Conservation (phyloP, 768 basidiomycete species). For the Boletus patriciae region DNA sequence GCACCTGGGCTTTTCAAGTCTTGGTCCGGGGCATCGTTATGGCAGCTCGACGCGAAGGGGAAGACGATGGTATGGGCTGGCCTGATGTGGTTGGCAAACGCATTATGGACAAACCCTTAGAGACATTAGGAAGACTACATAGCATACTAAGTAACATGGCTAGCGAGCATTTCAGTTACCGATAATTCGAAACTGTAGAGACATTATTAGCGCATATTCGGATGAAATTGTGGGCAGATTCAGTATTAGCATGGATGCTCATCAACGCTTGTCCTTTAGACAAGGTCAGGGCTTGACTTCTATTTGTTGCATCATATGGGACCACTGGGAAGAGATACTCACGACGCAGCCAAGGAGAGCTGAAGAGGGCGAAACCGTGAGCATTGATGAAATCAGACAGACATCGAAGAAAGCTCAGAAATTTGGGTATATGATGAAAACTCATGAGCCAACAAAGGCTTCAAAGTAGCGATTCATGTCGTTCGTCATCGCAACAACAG, state of each 20-base stretch:
- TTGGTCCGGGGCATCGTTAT: constrained; percentile 34
- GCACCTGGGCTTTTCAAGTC: constrained; percentile 27
- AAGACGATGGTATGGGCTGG: constrained; percentile 43
- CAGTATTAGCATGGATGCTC: constrained; percentile 94
- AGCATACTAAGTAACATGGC: constrained; percentile 1
- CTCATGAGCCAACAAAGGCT: constrained; percentile 62
- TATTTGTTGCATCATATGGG: constrained; percentile 66
- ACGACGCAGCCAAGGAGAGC: constrained; percentile 23
- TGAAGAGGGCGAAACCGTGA: constrained; percentile 7
- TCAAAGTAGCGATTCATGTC: constrained; percentile 88
- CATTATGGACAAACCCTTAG: constrained; percentile 49
- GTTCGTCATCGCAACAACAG: constrained; percentile 54
- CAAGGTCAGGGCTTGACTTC: constrained; percentile 90
- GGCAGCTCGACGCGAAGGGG: constrained; percentile 42
- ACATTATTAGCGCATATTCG: constrained; percentile 21
- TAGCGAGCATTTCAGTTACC: neutral
- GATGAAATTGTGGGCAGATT: constrained; percentile 18
- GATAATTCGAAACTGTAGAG: constrained; percentile 6
- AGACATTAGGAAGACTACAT: neutral
- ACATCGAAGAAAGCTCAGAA: constrained; percentile 56
- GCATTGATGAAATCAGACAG: constrained; percentile 1
- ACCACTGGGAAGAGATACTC: constrained; percentile 29
- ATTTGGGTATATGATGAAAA: constrained; percentile 84
- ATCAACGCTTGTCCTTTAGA: constrained; percentile 73
- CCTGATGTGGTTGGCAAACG: constrained; percentile 65